Percentiles rank a stretch among this genome's conserved stretches.
These are phyloP conservation scores for Metarhizium humberi DNA, from an alignment of 2,329 filamentous ascomycete genomes.

Conservation along the genomic window DNA sequence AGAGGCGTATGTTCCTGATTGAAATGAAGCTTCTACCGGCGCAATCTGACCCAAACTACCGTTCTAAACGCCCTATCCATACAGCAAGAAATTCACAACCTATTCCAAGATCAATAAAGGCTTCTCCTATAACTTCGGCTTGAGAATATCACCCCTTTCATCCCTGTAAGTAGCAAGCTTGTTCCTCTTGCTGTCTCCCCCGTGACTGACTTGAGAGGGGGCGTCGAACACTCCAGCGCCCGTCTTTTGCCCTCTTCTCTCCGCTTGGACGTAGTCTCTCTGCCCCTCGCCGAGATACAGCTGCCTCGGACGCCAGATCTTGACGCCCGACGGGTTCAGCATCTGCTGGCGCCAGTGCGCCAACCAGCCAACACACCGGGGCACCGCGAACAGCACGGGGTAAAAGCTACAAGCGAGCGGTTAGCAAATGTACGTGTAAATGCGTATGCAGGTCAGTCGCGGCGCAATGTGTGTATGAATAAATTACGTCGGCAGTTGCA, in stretches of 20 bases:
- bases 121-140: slow-evolving; percentile 12
- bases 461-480: no score
- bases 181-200: slow-evolving; percentile 32
- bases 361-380: slow-evolving; percentile 40
- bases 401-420: slow-evolving; percentile 27
- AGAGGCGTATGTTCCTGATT: no score
- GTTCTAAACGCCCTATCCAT: not conserved
- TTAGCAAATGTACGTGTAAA: not conserved
- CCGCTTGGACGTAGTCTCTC: slow-evolving; percentile 32
- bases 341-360: slow-evolving; percentile 44
- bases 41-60: no score
- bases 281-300: slow-evolving; percentile 35
- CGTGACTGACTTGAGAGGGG: slow-evolving; percentile 27
- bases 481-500: no score
- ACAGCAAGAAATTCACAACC: not conserved
- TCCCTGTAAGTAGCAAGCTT: slow-evolving; percentile 29
- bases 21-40: no score
- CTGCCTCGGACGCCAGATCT: slow-evolving; percentile 42
- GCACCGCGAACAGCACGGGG: slow-evolving; percentile 40
- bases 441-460: no score
- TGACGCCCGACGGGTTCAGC: slow-evolving; percentile 34
- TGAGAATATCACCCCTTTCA: slow-evolving; percentile 22
- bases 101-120: not conserved
- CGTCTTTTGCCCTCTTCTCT: slow-evolving; percentile 22
- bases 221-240: slow-evolving; percentile 23